Conservation (phyloP, 2,329 filamentous ascomycete genomes). For the Myriosclerotinia curreyana region DNA sequence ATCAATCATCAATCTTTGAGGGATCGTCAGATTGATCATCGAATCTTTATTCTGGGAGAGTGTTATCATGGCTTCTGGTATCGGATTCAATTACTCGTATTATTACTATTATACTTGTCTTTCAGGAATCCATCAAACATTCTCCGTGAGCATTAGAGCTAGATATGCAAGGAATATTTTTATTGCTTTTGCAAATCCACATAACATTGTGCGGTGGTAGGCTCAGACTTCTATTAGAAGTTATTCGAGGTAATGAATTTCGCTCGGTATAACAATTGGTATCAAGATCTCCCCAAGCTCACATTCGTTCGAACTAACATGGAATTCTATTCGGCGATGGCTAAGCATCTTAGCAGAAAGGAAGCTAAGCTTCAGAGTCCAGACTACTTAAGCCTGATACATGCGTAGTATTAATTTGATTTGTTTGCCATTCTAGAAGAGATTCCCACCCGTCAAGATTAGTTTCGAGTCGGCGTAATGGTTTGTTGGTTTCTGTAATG, state of each 20-base stretch:
- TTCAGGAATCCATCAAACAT: neutral
- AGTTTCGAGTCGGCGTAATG: neutral
- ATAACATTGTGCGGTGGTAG: constrained; percentile 27
- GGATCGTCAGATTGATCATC: no score
- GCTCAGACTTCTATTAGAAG: constrained; percentile 25
- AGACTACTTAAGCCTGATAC: constrained; percentile 1
- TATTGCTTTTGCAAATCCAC: constrained; percentile 32
- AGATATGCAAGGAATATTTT: constrained; percentile 30
- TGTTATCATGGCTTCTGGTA: no score
- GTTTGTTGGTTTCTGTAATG: neutral
- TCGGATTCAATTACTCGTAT: no score
- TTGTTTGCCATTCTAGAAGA: neutral
- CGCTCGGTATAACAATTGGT: neutral
- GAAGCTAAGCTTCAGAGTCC: neutral
- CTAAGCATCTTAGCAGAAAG: constrained; percentile 8
- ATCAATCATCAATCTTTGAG: no score
- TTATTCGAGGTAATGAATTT: neutral
- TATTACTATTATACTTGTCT: no score
- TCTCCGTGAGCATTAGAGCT: neutral
- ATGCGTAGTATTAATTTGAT: neutral
- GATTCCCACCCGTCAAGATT: constrained; percentile 7
- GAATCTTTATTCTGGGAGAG: no score
- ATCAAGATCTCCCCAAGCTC: neutral
- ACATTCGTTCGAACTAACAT: neutral
- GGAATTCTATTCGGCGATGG: neutral